Conservation (phyloP, 208 protist genomes). For the Trypanosomatidae sp. region DNA sequence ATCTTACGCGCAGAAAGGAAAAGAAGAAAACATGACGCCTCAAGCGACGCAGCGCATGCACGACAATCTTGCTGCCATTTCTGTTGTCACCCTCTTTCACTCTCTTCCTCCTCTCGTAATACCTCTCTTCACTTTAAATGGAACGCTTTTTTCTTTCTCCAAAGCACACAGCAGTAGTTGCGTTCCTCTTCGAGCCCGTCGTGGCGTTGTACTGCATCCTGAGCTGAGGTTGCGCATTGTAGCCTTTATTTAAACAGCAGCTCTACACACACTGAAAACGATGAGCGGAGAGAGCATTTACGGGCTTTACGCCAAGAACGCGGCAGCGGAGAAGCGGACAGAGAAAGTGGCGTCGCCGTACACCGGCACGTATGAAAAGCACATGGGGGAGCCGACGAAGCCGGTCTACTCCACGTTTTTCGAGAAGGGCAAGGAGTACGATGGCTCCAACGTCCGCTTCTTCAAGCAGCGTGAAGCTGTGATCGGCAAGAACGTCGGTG, state of each 20-base stretch:
- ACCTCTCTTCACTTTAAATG: not conserved
- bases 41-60: too few relatives aligned
- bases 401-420: conserved; percentile 86
- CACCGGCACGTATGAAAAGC: conserved; percentile 71
- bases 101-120: too few relatives aligned
- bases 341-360: conserved; percentile 31
- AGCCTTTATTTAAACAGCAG: not conserved
- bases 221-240: not conserved
- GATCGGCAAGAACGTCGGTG: conserved; percentile 72
- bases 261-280: not conserved
- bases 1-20: too few relatives aligned
- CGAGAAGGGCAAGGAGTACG: conserved; percentile 81
- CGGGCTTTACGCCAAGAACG: conserved; percentile 39
- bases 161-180: too few relatives aligned
- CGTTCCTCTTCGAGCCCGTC: too few relatives aligned
- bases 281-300: conserved; percentile 78
- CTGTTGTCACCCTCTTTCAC: too few relatives aligned
- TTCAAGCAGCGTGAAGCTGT: conserved; percentile 83
- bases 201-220: too few relatives aligned
- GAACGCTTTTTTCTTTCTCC: not conserved
- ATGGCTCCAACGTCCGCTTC: conserved; percentile 72
- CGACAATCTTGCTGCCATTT: too few relatives aligned
- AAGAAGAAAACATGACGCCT: too few relatives aligned
- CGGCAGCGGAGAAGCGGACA: conserved; percentile 13
- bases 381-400: conserved; percentile 60